Base-by-base conservation (phyloP, 2,329 filamentous ascomycete genomes). In the Ceratocystis cubensis region DNA sequence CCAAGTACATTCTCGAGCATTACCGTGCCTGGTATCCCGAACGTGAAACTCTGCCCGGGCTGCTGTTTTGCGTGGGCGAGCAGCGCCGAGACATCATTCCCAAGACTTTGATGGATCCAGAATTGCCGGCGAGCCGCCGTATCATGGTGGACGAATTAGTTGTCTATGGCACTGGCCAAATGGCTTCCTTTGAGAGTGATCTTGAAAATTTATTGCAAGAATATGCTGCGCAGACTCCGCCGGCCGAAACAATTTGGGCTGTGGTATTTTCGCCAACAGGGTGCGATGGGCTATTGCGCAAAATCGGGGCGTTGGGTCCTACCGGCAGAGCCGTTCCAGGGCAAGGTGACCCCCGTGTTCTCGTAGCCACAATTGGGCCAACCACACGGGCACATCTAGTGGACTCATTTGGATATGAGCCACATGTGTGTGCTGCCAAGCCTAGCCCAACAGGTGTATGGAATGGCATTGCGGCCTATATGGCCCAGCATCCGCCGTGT, bases 1-100 rank as follows among this genome's bases (percentile, higher is more conserved):
- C 91, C 0, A 77, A 81, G 5, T 88, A 87, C 72, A 96, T 99
- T 65, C 79, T 96, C 5, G 76, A 85, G 1, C 88, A 96, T 73
- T 96, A 96, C 73, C 83, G 72, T 28, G 72, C 76, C 63, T 81
- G 80, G 78, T 81, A 84, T 70, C 69, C 72, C 45, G 74, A 74
- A 46, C 73, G 75, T 63, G 62, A 73, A 10, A 71, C 70, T 15
- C 84, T 84, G 71, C 85, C 84, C 0, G 82, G 88, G 0, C 75
- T 97, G 4, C 77, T 97, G 0, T 99, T 97, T 74, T 82, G 95
- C 15, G 91, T 96, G 0, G 94, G 94, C 22, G 93, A 96, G 73
- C 89, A 92, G 73, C 83, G 91, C 65, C 80, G 94, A 57, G 94
- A 97, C 74, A 85, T 96, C 70, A 96, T 99, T 69, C 92, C 94